Evolutionary conservation across 2,329 filamentous ascomycete species (phyloP), one percentile per base, ranked within the genome.

Genomic region (Colletotrichum aenigma): DNA sequence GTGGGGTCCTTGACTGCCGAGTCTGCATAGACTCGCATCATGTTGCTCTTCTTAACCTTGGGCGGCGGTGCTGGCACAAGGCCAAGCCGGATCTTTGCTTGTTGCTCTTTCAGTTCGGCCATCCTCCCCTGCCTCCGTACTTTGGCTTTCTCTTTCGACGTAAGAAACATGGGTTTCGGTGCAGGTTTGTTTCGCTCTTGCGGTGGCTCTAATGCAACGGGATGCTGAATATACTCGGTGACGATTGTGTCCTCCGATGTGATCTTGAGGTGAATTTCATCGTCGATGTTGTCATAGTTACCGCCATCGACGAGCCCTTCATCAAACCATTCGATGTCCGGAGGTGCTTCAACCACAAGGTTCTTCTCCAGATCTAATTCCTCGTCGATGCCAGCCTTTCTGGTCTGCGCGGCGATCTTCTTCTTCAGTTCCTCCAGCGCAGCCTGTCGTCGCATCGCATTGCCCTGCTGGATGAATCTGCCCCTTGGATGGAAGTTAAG

Each of bases 291-390:
- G 74, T 93, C 90, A 85, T 98, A 98, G 56, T 91, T 90, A 56
- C 94, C 95, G 58, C 94, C 95, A 67, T 94, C 90, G 18, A 98
- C 89, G 21, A 98, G 87, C 4, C 93, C 95, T 86, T 98, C 96
- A 80, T 99, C 97, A 95, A 96, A 98, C 97, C 97, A 99, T 84
- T 99, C 97, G 56, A 98, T 90, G 9, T 94, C 94, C 6, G 97
- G 97, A 12, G 97, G 97, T 36, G 90, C 89, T 77, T 96, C 93
- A 7, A 98, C 92, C 6, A 97, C 86, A 82, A 96, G 98, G 36
- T 95, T 94, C 84, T 96, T 98, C 84, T 99, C 96, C 65, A 94
- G 92, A 77, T 97, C 94, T 34, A 95, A 86, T 79, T 96, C 96
- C 83, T 98, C 96, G 80, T 98, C 96, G 77, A 98, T 95, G 62